Evolutionary conservation across 805 yeast species (phyloP).

Genomic region (Metschnikowia koreensis): DNA sequence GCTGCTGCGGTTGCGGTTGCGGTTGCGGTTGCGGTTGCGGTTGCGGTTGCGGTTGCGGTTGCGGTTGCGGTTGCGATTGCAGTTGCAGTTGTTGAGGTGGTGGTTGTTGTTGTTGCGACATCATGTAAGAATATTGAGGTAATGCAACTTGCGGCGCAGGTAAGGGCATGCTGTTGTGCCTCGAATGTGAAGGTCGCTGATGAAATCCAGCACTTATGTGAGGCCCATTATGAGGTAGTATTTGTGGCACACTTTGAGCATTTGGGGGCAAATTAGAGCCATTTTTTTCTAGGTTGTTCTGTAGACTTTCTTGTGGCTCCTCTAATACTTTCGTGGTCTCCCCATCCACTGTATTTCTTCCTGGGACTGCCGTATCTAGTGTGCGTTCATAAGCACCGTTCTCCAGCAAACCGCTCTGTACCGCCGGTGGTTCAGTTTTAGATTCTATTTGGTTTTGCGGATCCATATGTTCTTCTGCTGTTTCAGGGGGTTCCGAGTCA

Average conservation of each 20-base stretch:
- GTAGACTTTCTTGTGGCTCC: too few species aligned
- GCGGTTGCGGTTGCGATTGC: neutral
- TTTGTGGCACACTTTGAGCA: neutral
- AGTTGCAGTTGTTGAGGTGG: neutral
- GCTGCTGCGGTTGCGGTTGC: neutral
- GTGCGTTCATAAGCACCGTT: too few species aligned
- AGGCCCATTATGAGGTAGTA: neutral
- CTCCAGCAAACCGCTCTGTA: neutral
- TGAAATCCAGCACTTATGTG: neutral
- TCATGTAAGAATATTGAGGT: neutral
- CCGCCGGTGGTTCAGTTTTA: neutral
- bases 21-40: neutral
- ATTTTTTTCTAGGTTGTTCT: too few species aligned
- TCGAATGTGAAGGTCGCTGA: neutral
- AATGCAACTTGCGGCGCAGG: neutral
- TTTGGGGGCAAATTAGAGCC: neutral
- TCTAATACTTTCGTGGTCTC: too few species aligned
- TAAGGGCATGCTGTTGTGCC: neutral
- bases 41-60: neutral
- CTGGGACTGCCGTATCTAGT: too few species aligned
- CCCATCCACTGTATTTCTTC: too few species aligned
- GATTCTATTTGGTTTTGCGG: neutral
- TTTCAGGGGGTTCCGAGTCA: constrained; percentile 1
- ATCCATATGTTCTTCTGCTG: neutral
- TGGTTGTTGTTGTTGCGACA: neutral